phyloP scores from a whole-genome alignment of 768 basidiomycete species.

The Daedaleopsis sinensis region DNA sequence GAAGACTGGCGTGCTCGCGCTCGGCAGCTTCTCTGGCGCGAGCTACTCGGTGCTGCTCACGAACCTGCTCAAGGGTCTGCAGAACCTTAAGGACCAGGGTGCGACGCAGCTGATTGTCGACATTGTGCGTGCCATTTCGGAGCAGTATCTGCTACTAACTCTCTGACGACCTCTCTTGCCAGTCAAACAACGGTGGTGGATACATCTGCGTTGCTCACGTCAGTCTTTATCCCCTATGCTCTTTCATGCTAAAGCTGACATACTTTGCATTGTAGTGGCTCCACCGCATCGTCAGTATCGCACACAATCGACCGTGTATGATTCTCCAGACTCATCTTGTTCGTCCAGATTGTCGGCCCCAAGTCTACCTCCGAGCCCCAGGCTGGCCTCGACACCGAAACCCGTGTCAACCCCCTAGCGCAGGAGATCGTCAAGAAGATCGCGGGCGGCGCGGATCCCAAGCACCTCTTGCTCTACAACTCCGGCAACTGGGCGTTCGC shows the following conservation, averaged over 20 bases:
- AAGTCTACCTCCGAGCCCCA: constrained; percentile 55
- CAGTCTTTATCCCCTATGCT: constrained; percentile 21
- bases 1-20: constrained; percentile 56
- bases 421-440: constrained; percentile 51
- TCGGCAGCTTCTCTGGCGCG: constrained; percentile 58
- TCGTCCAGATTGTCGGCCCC: constrained; percentile 48
- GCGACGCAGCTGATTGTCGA: constrained; percentile 60
- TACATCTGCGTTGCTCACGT: constrained; percentile 66
- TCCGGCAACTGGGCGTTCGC: constrained; percentile 51
- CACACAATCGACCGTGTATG: neutral
- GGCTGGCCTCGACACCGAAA: constrained; percentile 54
- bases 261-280: constrained; percentile 34
- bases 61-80: constrained; percentile 49
- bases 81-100: constrained; percentile 48
- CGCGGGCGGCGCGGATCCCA: constrained; percentile 45
- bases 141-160: no score
- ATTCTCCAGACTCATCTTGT: neutral
- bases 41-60: constrained; percentile 45
- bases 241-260: neutral
- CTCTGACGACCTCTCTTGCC: no score
- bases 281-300: constrained; percentile 39
- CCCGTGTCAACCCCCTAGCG: constrained; percentile 52
- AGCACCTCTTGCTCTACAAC: constrained; percentile 49
- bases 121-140: constrained; percentile 36
- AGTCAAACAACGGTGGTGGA: constrained; percentile 39